Evolutionary conservation across 371 early-diverging fungal genomes (phyloP).

Genomic region (Syncephalastrum racemosum): DNA sequence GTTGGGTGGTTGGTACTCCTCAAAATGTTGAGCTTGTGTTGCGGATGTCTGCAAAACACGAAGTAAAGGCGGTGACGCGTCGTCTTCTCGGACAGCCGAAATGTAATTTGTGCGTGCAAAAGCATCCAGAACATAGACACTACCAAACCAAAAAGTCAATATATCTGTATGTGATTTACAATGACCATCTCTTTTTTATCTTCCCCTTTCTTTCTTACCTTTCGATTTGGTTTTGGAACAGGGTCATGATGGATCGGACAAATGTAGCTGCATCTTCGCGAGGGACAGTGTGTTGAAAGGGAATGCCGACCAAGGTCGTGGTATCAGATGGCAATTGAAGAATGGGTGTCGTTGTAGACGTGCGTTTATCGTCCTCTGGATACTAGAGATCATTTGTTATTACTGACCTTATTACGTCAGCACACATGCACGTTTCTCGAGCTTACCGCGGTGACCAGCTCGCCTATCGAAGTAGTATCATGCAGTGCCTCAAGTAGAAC

Average conservation of each 20-base stretch:
- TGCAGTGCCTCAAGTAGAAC: constrained; percentile 28
- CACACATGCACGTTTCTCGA: constrained; percentile 5
- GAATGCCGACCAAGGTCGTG: not conserved
- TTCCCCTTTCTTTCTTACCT: not conserved
- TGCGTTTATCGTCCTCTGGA: not conserved
- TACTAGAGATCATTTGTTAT: not conserved
- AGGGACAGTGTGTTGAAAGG: constrained; percentile 10
- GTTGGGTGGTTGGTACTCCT: constrained; percentile 29
- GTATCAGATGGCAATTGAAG: not conserved
- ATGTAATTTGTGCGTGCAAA: constrained; percentile 34
- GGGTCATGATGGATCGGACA: constrained; percentile 9
- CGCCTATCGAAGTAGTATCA: not conserved
- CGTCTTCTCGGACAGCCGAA: constrained; percentile 16
- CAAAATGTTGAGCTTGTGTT: constrained; percentile 13
- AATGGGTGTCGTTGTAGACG: constrained; percentile 12
- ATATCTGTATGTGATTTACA: not conserved
- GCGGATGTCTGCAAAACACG: constrained; percentile 34
- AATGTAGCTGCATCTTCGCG: constrained; percentile 22
- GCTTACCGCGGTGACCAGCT: not conserved
- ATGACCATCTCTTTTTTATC: no score
- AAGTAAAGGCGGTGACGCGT: constrained; percentile 33
- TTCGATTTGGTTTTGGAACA: constrained; percentile 4
- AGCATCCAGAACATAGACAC: constrained; percentile 40
- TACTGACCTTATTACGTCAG: not conserved
- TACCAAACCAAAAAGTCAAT: constrained; percentile 5